phyloP scores from a whole-genome alignment of 2,329 filamentous ascomycete genomes.

The Phaeosphaeria sp. region DNA sequence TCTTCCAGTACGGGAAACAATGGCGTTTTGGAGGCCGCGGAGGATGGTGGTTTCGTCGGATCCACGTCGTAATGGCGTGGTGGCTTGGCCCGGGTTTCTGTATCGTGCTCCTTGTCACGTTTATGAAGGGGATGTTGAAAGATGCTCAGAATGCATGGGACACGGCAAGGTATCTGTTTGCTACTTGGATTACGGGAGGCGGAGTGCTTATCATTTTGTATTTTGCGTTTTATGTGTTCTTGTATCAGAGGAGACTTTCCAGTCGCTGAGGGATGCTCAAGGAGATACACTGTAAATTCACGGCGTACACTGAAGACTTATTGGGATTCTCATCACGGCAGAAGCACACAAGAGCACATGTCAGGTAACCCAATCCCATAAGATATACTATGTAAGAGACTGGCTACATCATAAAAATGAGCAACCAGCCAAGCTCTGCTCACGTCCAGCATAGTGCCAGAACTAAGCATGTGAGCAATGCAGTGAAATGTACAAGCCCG shows the following conservation, averaged over 20 bases:
- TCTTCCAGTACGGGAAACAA: constrained; percentile 1
- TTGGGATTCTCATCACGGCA: too few relatives aligned
- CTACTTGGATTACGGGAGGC: too few relatives aligned
- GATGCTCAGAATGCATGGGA: constrained; percentile 2
- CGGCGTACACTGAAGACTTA: too few relatives aligned
- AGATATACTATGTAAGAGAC: constrained; percentile 9
- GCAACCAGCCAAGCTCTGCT: constrained; percentile 7
- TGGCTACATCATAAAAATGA: constrained; percentile 1
- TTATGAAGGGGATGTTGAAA: neutral
- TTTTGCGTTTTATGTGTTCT: too few relatives aligned
- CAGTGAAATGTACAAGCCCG: constrained; percentile 5
- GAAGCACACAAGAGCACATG: too few relatives aligned
- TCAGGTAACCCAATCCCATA: neutral
- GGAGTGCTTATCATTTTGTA: too few relatives aligned
- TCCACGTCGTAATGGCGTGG: neutral
- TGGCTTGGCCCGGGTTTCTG: neutral
- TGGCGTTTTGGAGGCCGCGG: neutral
- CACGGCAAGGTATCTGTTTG: neutral
- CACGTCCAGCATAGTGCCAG: neutral
- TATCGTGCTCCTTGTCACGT: neutral
- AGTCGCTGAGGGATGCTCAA: too few relatives aligned
- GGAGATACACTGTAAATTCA: too few relatives aligned
- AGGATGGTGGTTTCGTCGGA: neutral
- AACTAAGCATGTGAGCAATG: neutral
- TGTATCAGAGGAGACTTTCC: too few relatives aligned